Percentiles rank a stretch among this genome's conserved stretches.
phyloP scores from a whole-genome alignment of 371 early-diverging fungal species.

The Entomophthora muscae region DNA sequence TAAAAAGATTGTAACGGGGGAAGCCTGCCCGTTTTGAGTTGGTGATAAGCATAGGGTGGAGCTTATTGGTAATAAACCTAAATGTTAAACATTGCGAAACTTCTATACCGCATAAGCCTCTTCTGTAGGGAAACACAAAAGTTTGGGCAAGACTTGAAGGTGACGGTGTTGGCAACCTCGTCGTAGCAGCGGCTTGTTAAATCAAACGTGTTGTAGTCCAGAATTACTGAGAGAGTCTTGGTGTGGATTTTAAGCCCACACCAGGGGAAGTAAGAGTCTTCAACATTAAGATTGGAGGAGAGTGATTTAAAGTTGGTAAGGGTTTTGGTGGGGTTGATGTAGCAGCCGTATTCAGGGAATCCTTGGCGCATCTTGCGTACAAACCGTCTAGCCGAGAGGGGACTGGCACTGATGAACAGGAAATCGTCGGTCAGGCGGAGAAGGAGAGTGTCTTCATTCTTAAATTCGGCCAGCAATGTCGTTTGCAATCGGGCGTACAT shows the following conservation, averaged over 20 bases:
- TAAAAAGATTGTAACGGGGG: neutral
- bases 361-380: neutral
- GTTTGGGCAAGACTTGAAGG: neutral
- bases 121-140: neutral
- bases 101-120: neutral
- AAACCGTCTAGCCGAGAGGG: neutral
- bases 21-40: neutral
- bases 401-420: neutral
- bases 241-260: neutral
- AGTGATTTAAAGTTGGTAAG: neutral
- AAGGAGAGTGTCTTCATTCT: neutral
- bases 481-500: neutral
- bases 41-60: neutral
- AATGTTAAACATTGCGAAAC: neutral
- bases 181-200: neutral
- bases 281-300: neutral
- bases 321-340: neutral
- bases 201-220: neutral
- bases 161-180: neutral
- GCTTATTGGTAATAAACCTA: neutral
- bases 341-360: neutral
- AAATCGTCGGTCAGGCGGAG: neutral
- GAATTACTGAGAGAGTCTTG: neutral
- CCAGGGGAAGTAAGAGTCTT: neutral
- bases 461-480: neutral